Evolutionary conservation across 2,329 filamentous ascomycete species (phyloP), one percentile per base, ranked within the genome.

Genomic region (Penicillium sp.): DNA sequence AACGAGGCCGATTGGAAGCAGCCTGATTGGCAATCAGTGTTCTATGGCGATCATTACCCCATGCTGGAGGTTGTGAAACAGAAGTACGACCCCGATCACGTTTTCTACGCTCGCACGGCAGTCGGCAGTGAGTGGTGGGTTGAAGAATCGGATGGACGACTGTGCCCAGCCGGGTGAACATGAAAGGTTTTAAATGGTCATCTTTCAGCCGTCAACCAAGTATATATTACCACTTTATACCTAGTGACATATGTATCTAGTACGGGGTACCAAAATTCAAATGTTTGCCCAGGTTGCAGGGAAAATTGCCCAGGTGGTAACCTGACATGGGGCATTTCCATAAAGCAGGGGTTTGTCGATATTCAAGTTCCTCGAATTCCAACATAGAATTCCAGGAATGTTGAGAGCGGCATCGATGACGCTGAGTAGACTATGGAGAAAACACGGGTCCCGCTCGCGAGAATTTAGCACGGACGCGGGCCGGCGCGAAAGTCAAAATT

Each of bases 1-100:
- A 66, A 62, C 41, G 64, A 65, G 38, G 62, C 50, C 2, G 58
- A 67, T 44, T 50, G 48, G n/a, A 55, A 58, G 5, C 49, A 64
- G 20, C 51, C 52, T 1, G 35, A 65, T n/a, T 68, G 56, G 54
- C 48, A 58, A 22, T 35, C 39, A 0, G 47, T 41, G 0, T 66
- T 68, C 16, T 67, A 66, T 43, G 57, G 63, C 0, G 14, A 28
- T 2, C 51, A 65, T 2, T 58, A 58, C 31, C 30, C 41, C 11
- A 16, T 10, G 0, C 16, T 57, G 16, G 8, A 31, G 27, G 13
- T 5, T 0, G 44, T 61, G 1, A 60, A 60, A 22, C 25, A 30
- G 6, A 56, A 55, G 20, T 61, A 58, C 39, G 58, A 61, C 13
- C 51, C 53, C 1, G 13, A 49, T 18, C 16, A 48, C 5, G 31